Conservation (phyloP, 345 rosid genomes). For the Iberis pinnata region DNA sequence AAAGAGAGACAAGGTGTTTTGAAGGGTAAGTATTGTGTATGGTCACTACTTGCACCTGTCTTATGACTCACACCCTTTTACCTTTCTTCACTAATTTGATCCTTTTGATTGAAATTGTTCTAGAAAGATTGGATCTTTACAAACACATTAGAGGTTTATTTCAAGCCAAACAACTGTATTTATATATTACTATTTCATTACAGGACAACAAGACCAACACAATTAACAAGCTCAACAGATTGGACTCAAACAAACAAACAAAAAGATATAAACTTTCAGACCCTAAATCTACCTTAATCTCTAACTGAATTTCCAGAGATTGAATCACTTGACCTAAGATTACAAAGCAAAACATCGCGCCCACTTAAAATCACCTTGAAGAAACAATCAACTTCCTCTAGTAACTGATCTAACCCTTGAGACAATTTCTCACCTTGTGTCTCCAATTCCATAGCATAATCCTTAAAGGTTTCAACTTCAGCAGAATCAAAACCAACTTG, state of each 20-base stretch:
- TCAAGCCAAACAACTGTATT: slow-evolving; percentile 18
- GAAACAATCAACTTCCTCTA: slow-evolving; percentile 65
- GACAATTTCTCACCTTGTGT: slow-evolving; percentile 47
- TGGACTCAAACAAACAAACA: slow-evolving; percentile 21
- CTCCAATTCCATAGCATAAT: slow-evolving; percentile 35
- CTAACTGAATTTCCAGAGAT: slow-evolving; percentile 27
- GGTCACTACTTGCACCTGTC: slow-evolving; percentile 24
- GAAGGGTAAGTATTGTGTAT: too few relatives aligned
- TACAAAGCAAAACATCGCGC: slow-evolving; percentile 81
- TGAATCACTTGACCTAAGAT: slow-evolving; percentile 45
- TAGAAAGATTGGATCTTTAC: slow-evolving; percentile 5
- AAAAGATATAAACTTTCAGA: slow-evolving; percentile 4
- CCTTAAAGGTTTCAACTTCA: slow-evolving; percentile 35
- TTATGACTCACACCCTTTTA: neutral
- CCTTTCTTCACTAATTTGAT: neutral
- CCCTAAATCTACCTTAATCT: slow-evolving; percentile 29
- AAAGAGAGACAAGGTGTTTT: slow-evolving; percentile 10
- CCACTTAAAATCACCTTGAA: slow-evolving; percentile 68
- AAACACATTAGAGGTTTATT: neutral
- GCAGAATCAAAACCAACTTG: slow-evolving; percentile 41
- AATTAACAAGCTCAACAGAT: slow-evolving; percentile 22
- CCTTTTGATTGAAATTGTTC: neutral
- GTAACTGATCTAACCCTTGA: slow-evolving; percentile 56
- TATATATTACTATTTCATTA: slow-evolving; percentile 15
- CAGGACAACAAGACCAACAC: slow-evolving; percentile 27